Base-by-base conservation (phyloP, 306 rosid species). In the Sicyos baderoa region DNA sequence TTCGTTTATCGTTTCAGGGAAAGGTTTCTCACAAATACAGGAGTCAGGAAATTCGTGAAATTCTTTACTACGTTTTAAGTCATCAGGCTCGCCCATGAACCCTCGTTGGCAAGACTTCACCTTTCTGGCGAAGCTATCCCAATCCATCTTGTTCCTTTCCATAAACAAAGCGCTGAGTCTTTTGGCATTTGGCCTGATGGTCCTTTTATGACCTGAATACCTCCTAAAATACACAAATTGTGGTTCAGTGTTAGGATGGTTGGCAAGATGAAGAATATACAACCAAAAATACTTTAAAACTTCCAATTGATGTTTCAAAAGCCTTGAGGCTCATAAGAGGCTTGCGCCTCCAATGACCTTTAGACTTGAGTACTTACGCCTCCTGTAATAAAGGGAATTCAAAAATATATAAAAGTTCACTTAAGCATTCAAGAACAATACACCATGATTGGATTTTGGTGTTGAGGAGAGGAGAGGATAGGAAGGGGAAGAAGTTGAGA, bases 11-110 rank as follows among this genome's bases (percentile, higher is more conserved):
- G 75, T 72, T 27, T 75, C 72, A 59, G 71, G 69, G 37, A 63
- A 74, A 37, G 93, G 85, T 79, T 90, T 94, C 84, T 84, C 84
- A 59, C 97, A 94, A 15, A 94, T 49, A 68, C 99, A 94, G 9
- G 85, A 49, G 62, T 82, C 77, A 6, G 99, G 99, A 78, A 76
- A 88, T 74, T 94, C 99, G 52, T 84, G 96, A 79, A 90, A 90
- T 77, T 94, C 99, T 45, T 97, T 84, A 49, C 99, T 95, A 7
- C 82, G 90, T 79, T 73, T 86, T 84, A 85, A 79, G 81, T 90
- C 97, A 12, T 82, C 90, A 5, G 99, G 99, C 70, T 94, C 97
- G 60, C 99, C 99, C 99, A 90, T 90, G 89, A 88, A 94, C 76
- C 92, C 97, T 76, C 91, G 79, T 71, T 90, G 97, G 77, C 82